These are phyloP conservation scores for Solanum verrucosum DNA, from an alignment of 257 asterid species.

Conservation along the genomic window DNA sequence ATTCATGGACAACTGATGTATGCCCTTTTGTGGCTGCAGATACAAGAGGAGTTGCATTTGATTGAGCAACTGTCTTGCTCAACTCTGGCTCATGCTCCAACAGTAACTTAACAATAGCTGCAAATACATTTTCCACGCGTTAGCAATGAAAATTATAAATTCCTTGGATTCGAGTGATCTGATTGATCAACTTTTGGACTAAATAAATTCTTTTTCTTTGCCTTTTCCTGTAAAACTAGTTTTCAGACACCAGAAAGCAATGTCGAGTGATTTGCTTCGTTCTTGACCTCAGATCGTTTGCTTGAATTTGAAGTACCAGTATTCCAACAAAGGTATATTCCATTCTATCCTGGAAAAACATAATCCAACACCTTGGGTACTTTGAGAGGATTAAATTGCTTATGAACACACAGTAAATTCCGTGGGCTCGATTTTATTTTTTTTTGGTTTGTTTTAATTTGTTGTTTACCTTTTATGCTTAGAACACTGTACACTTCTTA, in stretches of 20 bases:
- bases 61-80: slow-evolving; percentile 51
- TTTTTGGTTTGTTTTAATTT: background rate
- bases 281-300: background rate
- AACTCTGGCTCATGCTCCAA: slow-evolving; percentile 49
- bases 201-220: background rate
- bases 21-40: slow-evolving; percentile 69
- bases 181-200: background rate
- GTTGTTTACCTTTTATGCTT: background rate
- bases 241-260: background rate
- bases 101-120: slow-evolving; percentile 55
- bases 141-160: background rate
- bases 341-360: background rate
- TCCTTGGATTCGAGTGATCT: background rate
- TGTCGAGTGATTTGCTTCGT: background rate
- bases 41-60: slow-evolving; percentile 65
- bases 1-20: slow-evolving; percentile 38
- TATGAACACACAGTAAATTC: background rate
- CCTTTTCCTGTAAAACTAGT: background rate
- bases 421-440: background rate
- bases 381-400: no score
- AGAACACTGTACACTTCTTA: background rate
- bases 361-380: background rate
- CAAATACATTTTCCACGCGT: background rate
- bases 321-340: background rate
- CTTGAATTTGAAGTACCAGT: background rate